Conservation (phyloP, 345 rosid species). For the Garcia nutans region DNA sequence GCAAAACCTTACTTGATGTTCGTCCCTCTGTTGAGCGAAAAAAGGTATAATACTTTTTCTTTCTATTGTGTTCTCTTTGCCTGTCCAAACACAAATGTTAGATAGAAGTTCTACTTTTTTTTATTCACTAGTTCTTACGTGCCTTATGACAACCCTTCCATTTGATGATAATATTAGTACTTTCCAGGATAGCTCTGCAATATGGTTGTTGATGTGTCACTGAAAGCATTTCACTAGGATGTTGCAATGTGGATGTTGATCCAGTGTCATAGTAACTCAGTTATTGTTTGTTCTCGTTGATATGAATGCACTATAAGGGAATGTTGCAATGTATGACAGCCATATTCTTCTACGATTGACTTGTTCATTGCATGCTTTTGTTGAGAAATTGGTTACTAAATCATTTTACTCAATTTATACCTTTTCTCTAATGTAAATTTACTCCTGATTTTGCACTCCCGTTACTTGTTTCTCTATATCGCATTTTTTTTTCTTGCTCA, state of each 20-base stretch:
- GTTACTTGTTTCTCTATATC: neutral
- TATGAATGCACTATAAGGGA: neutral
- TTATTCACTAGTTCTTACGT: neutral
- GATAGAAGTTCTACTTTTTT: neutral
- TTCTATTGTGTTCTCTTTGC: neutral
- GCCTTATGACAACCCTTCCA: neutral
- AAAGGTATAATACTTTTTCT: conserved; percentile 44
- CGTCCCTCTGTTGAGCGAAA: conserved; percentile 69
- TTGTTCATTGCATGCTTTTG: neutral
- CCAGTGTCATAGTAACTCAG: neutral
- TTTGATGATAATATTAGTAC: neutral
- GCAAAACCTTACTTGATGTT: conserved; percentile 77
- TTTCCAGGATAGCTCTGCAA: neutral
- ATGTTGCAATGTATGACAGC: neutral
- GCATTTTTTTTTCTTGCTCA: neutral
- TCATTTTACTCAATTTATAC: neutral
- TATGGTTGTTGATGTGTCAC: neutral
- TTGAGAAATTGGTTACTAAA: neutral
- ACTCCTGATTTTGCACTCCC: neutral
- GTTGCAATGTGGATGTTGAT: neutral
- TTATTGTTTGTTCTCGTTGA: neutral
- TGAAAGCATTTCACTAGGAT: neutral
- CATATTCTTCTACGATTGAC: too few species aligned
- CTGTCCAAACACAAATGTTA: neutral
- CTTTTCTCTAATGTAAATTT: neutral